Evolutionary conservation across 2,329 filamentous ascomycete species (phyloP), one percentile per base, ranked within the genome.

Genomic region (Verticillium tricorpus): DNA sequence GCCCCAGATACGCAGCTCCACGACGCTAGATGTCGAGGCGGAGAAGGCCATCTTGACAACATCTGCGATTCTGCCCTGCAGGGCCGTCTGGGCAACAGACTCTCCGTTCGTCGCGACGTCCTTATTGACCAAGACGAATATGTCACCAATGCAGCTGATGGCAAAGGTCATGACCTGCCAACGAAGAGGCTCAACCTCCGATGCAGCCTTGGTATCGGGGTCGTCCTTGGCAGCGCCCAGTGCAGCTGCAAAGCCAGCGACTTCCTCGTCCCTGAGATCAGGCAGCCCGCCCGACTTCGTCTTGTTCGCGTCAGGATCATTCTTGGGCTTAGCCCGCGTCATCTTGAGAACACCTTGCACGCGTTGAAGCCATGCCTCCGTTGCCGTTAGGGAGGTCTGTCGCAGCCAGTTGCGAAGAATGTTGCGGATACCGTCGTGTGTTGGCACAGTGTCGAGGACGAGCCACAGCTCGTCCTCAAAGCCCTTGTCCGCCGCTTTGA

Each of bases 131-230:
- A 94, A 85, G 52, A 83, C 78, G 66, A 98, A 89, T 25, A 98
- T 85, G 66, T 97, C 92, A 66, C 87, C 89, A 55, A 99, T 82
- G 71, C 93, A 93, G 67, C 89, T 87, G 86, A 99, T 93, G 14
- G 93, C 93, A 76, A 98, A 98, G 1, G 93, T 93, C 37, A 92
- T 88, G 7, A 97, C 94, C 74, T 99, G 95, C 95, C 95, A 99
- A 67, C 93, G 88, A 64, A 99, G 80, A 15, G 95, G 86, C 73
- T 99, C 95, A 69, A 96, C 93, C 22, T 93, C 89, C 9, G 88
- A 78, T 67, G 78, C 69, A 37, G 79, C 80, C 57, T 77, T 77
- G 0, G 74, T 70, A 14, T 78, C 70, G n/a, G 82, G 82, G 40
- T 81, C 80, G 58, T 86, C 83, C 55, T 83, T 83, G 22, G 76